phyloP scores from a whole-genome alignment of 106 monocot genomes.

The Platanthera guangdongensis region DNA sequence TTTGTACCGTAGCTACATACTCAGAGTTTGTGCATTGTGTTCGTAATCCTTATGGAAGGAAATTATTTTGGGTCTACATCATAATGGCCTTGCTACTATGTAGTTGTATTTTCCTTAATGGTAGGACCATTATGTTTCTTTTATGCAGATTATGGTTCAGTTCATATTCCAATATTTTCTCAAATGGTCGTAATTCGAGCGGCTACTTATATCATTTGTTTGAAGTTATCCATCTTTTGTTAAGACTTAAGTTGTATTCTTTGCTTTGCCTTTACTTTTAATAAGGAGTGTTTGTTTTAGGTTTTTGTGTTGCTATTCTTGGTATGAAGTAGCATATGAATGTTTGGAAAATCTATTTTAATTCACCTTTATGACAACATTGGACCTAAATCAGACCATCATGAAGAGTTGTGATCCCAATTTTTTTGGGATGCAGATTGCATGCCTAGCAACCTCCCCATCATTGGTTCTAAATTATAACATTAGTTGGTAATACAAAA shows the following conservation, averaged over 20 bases:
- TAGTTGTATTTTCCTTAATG: neutral
- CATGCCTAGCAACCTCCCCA: too few species aligned
- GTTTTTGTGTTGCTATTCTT: neutral
- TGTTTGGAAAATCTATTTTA: neutral
- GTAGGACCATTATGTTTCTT: neutral
- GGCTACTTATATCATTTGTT: neutral
- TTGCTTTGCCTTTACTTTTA: neutral
- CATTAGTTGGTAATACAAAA: too few species aligned
- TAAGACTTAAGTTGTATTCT: neutral
- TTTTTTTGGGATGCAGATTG: neutral
- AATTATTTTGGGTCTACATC: neutral
- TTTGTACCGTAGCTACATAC: neutral
- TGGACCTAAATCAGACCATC: neutral
- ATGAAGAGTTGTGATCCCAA: neutral
- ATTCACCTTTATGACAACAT: neutral
- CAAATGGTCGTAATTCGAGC: neutral
- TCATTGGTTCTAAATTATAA: too few species aligned
- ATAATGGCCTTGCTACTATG: neutral
- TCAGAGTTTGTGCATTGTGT: neutral
- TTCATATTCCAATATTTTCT: neutral
- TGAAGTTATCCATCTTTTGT: neutral
- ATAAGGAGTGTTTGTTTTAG: neutral
- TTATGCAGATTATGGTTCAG: neutral
- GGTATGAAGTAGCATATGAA: neutral
- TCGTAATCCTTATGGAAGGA: neutral